Base-by-base conservation (phyloP, 2,329 filamentous ascomycete genomes). In the Pleomassaria siparia region DNA sequence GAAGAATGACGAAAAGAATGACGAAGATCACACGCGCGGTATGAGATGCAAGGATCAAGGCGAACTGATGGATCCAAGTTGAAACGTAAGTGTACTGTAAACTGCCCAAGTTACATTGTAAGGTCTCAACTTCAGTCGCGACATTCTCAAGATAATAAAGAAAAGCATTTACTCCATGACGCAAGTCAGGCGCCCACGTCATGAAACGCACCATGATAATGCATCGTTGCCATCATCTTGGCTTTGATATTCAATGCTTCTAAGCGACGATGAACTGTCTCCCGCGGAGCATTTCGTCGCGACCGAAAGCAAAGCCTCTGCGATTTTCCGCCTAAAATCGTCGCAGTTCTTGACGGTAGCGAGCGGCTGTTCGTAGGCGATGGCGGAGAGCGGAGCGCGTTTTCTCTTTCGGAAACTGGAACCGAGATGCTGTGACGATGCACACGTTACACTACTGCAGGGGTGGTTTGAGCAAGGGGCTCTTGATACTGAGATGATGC, bases 191-290 rank as follows among this genome's bases (percentile, higher is more conserved):
- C 37, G 13, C 24, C 4, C 6, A 18, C 13, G 16, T 28, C 18
- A n/a, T 58, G 62, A 66, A 67, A 67, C 64, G 50, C 43, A 47
- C 45, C 46, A 54, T 50, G 48, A 49, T 44, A 47, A 59, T 57
- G 54, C 57, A 57, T 55, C 52, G 51, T 46, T 52, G 43, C 44
- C 28, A 43, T 43, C 49, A 30, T 33, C 43, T 24, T 45, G 37
- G 43, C 56, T 50, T 48, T 40, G 44, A 48, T 55, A 53, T 53
- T 56, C 61, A 43, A 49, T 44, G 32, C 35, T 7, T 51, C 55
- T 54, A 50, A 52, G 59, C 59, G 53, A 50, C 51, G 18, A 48
- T 29, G 13, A 29, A n/a, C 40, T 43, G 16, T 43, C 41, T 42
- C 48, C 44, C 15, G 42, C 49, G 53, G 49, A 52, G 51, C 51